Evolutionary conservation across 2,329 filamentous ascomycete species (phyloP).

Genomic region (Raffaelea deltoideospora): DNA sequence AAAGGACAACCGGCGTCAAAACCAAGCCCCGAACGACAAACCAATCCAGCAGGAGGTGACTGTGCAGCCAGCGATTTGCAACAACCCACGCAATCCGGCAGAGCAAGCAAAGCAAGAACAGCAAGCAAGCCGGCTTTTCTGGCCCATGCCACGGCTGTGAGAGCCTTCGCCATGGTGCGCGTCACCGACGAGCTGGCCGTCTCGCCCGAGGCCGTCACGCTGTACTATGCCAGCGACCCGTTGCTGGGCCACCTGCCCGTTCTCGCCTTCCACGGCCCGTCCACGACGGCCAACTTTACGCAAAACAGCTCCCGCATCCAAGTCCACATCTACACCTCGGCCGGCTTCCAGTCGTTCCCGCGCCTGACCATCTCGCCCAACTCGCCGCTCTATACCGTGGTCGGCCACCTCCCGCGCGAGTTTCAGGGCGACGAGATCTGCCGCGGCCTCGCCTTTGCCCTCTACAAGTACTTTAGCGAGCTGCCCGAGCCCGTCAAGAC

Average conservation of each 20-base stretch:
- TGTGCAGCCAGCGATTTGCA: too few relatives aligned
- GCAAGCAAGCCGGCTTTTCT: too few relatives aligned
- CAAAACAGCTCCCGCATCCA: constrained; percentile 88
- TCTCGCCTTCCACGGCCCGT: constrained; percentile 82
- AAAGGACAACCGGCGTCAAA: too few relatives aligned
- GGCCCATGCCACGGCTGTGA: too few relatives aligned
- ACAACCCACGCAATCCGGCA: too few relatives aligned
- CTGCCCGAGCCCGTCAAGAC: constrained; percentile 63
- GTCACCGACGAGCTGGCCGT: constrained; percentile 65
- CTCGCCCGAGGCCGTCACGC: constrained; percentile 64
- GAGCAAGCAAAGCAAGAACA: too few relatives aligned
- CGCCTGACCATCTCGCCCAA: constrained; percentile 88
- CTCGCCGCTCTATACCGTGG: constrained; percentile 79
- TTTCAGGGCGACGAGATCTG: constrained; percentile 92
- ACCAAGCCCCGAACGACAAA: too few relatives aligned
- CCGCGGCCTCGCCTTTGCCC: constrained; percentile 76
- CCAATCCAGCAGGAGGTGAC: too few relatives aligned
- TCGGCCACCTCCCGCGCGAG: constrained; percentile 79
- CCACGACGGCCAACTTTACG: constrained; percentile 74
- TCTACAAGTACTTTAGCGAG: constrained; percentile 90
- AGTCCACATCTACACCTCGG: constrained; percentile 79
- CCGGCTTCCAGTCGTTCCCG: constrained; percentile 77
- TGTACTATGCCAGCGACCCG: constrained; percentile 81
- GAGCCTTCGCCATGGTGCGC: too few relatives aligned
- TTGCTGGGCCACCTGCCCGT: constrained; percentile 68